A percentile compares a stretch with the other conserved stretches of the same genome.
These are phyloP conservation scores for Trichosporon asahii DNA, from an alignment of 1,284 basidiomycete genomes.

Conservation along the genomic window DNA sequence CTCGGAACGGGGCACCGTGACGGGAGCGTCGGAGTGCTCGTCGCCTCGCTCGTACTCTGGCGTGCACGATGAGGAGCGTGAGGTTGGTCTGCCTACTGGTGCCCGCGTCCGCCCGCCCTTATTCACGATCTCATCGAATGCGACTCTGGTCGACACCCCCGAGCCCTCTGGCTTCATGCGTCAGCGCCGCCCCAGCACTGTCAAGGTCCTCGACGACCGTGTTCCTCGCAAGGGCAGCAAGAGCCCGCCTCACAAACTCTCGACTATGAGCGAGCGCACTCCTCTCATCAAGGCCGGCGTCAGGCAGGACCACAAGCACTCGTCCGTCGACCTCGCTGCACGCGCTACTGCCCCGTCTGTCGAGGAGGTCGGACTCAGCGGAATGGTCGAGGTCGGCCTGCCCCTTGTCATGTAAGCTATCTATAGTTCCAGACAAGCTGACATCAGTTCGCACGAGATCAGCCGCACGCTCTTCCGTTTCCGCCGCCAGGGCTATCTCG, in stretches of 20 bases:
- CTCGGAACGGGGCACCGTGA: not conserved
- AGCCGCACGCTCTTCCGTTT: constrained; percentile 66
- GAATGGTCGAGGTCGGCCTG: constrained; percentile 40
- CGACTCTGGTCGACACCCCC: constrained; percentile 10
- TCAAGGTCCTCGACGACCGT: constrained; percentile 29
- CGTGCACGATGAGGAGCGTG: constrained; percentile 16
- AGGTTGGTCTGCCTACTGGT: constrained; percentile 15
- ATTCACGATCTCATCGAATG: not conserved
- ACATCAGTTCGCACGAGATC: constrained; percentile 74
- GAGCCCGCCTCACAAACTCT: not conserved
- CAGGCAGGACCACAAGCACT: constrained; percentile 37
- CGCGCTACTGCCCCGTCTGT: constrained; percentile 9
- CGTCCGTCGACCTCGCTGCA: constrained; percentile 22
- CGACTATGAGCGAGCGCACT: constrained; percentile 33
- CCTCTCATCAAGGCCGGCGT: constrained; percentile 49
- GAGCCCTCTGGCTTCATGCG: constrained; percentile 14
- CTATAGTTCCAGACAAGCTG: not conserved
- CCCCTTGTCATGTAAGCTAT: constrained; percentile 45
- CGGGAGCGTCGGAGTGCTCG: not conserved
- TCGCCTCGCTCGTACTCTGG: constrained; percentile 17
- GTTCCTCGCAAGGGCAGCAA: not conserved
- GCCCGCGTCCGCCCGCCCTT: not conserved
- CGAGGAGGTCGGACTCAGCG: constrained; percentile 29
- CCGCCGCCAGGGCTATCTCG: constrained; percentile 70
- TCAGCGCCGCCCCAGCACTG: constrained; percentile 41